These are phyloP conservation scores for Ogataea pilisensis DNA, from an alignment of 805 yeast genomes.

Conservation along the genomic window DNA sequence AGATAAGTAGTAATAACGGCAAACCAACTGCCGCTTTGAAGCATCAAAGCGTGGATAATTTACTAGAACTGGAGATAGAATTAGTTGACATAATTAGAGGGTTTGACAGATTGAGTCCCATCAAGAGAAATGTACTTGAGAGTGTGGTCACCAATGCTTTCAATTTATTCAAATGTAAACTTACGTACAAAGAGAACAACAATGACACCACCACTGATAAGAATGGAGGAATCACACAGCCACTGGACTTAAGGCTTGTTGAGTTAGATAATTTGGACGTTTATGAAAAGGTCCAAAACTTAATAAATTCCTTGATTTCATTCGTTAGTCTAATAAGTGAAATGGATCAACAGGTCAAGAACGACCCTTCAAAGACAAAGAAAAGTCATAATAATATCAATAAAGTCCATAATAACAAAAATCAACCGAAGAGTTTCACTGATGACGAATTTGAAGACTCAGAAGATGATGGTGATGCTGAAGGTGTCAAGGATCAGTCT, in stretches of 20 bases:
- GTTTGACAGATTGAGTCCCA: constrained; percentile 6
- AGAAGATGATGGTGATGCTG: background rate
- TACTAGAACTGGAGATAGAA: constrained; percentile 14
- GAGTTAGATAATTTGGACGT: constrained; percentile 22
- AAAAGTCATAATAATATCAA: too few species aligned
- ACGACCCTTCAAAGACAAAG: background rate
- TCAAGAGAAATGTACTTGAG: constrained; percentile 11
- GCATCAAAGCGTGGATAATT: constrained; percentile 5
- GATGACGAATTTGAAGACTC: constrained; percentile 3
- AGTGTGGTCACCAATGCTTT: constrained; percentile 13
- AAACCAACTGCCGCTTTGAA: too few species aligned
- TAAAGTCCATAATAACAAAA: too few species aligned
- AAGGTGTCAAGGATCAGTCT: too few species aligned
- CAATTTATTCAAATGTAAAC: constrained; percentile 12
- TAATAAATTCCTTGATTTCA: constrained; percentile 30
- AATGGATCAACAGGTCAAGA: background rate
- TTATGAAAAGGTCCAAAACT: constrained; percentile 30
- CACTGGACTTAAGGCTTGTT: constrained; percentile 6
- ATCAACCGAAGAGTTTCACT: background rate
- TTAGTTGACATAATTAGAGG: constrained; percentile 8
- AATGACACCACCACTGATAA: too few species aligned
- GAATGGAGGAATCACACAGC: too few species aligned
- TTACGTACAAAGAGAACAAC: too few species aligned
- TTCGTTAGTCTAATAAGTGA: constrained; percentile 25
- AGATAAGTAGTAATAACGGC: too few species aligned